Base-by-base conservation (phyloP, 768 basidiomycete species). In the Tulasnella sp. region DNA sequence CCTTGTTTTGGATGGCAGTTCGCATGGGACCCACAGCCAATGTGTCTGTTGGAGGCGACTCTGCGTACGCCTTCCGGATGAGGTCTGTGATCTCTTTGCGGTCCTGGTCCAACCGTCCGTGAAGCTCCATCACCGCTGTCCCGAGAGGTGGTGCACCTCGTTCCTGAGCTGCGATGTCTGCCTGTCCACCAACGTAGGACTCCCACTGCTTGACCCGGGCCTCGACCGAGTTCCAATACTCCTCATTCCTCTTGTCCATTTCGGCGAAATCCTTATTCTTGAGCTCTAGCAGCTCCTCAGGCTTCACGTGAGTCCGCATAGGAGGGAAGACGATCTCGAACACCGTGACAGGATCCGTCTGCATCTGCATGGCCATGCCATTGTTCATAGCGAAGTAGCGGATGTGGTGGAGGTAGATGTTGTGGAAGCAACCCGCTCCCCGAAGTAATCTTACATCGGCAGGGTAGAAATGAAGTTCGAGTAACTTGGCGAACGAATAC, bases 391-490 rank as follows among this genome's bases (percentile, higher is more conserved):
- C 93, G 85, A 98, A 98, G 85, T 94, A 98, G 76, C 97, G 93
- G 79, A 95, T 91, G 83, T 99, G 97, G 83, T 97, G 92, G 81
- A 93, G 91, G 84, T 96, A 97, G 80, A 96, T 94, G 84, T 99
- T 98, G 86, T 99, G 98, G 79, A 93, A 90, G 84, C 98, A 99
- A 4, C 93, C 93, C 44, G 96, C 95, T 12, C 94, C 95, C 83
- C 92, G 93, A n/a, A 95, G 91, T 74, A 95, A 88, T 83, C 92
- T 89, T 83, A 96, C 92, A 82, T 95, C 92, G 46, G 95, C 91
- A 42, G 96, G 96, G 86, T 99, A 98, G 86, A 98, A 98, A 84
- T 96, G 94, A 40, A 97, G 91, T 84, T 99, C 97, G 41, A 99
- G 90, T 85, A 97, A 99, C 83, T 98, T 97, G 48, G 94, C 95